phyloP scores from a whole-genome alignment of 75 land plant species.

The Gnetum montanum region DNA sequence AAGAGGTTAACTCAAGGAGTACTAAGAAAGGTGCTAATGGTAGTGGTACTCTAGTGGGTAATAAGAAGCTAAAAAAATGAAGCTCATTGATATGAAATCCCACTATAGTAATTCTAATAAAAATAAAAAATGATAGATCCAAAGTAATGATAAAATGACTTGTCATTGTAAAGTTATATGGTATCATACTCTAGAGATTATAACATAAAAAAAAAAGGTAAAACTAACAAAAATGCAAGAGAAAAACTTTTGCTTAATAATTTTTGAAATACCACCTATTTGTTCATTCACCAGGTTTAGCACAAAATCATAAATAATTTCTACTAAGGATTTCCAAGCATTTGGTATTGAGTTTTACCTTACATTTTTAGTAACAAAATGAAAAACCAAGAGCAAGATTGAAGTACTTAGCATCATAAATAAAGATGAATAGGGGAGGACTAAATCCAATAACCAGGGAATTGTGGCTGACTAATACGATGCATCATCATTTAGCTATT shows the following conservation, averaged over 20 bases:
- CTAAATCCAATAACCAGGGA: no score
- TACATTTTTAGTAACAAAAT: background rate
- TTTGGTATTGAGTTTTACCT: background rate
- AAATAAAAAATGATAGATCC: background rate
- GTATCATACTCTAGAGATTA: background rate
- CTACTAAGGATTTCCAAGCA: constrained; percentile 2
- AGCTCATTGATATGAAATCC: constrained; percentile 7
- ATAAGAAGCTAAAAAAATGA: constrained; percentile 4
- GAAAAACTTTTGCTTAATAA: background rate
- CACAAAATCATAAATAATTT: background rate
- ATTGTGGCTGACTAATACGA: no score
- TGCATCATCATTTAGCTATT: no score
- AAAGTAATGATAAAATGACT: constrained; percentile 4
- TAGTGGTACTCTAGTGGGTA: constrained; percentile 1
- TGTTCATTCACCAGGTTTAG: background rate
- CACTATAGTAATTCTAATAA: constrained; percentile 5
- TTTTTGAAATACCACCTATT: background rate
- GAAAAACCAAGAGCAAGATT: background rate
- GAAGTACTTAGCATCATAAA: no score
- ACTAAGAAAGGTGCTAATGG: constrained; percentile 15
- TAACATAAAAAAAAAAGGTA: no score
- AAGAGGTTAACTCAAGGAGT: constrained; percentile 17
- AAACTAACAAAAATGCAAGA: background rate
- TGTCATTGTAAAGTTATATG: background rate
- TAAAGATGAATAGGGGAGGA: no score